These are phyloP conservation scores for Salix suchowensis DNA, from an alignment of 345 rosid species.

Conservation along the genomic window DNA sequence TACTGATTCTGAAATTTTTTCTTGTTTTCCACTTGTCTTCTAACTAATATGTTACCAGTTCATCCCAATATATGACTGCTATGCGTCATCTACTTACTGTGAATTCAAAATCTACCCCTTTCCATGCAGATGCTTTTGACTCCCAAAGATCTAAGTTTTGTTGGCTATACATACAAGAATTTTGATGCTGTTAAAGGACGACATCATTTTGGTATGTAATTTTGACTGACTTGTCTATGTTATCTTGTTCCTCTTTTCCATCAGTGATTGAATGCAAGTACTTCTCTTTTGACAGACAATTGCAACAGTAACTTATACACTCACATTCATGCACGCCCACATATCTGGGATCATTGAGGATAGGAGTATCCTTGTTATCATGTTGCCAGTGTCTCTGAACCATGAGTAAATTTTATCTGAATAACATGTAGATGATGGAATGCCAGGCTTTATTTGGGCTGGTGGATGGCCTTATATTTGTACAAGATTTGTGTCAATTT, in stretches of 20 bases:
- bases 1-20: background rate
- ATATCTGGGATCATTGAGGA: background rate
- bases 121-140: conserved; percentile 65
- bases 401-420: background rate
- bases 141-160: conserved; percentile 89
- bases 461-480: background rate
- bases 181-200: conserved; percentile 88
- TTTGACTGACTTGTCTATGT: background rate
- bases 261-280: background rate
- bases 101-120: background rate
- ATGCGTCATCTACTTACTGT: background rate
- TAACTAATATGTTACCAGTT: background rate
- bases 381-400: background rate
- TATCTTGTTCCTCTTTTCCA: background rate
- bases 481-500: background rate
- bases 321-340: too few relatives aligned
- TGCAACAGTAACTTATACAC: too few relatives aligned
- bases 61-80: background rate
- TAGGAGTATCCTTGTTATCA: background rate
- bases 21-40: background rate
- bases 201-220: conserved; percentile 54
- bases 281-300: too few relatives aligned
- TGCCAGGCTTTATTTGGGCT: background rate
- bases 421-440: background rate
- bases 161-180: conserved; percentile 95